These are phyloP conservation scores for Botryotinia globosa DNA, from an alignment of 2,329 filamentous ascomycete species.

Conservation along the genomic window DNA sequence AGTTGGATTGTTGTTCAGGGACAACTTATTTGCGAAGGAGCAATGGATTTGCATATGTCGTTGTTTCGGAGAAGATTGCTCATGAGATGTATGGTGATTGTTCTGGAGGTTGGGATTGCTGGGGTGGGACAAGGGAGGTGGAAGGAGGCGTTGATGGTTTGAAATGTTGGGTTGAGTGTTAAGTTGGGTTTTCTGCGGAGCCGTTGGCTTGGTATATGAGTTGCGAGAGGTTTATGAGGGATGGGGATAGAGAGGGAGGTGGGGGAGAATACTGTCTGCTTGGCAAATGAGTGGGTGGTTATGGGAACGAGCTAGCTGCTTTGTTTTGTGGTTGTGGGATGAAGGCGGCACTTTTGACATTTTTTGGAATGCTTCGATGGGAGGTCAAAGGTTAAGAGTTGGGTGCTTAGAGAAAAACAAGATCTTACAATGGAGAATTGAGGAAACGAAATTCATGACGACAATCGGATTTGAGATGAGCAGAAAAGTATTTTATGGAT, in stretches of 20 bases:
- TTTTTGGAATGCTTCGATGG: slow-evolving; percentile 49
- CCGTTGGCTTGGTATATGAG: slow-evolving; percentile 83
- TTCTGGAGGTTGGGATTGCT: slow-evolving; percentile 77
- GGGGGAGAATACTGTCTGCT: slow-evolving; percentile 38
- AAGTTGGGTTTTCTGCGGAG: slow-evolving; percentile 77
- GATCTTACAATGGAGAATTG: too few species aligned
- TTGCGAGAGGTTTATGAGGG: slow-evolving; percentile 70
- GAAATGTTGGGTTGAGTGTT: slow-evolving; percentile 73
- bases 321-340: slow-evolving; percentile 71
- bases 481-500: not conserved
- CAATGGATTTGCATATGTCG: slow-evolving; percentile 67
- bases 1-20: slow-evolving; percentile 72
- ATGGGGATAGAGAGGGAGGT: slow-evolving; percentile 27
- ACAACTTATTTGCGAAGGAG: slow-evolving; percentile 86
- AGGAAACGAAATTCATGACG: not conserved
- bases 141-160: slow-evolving; percentile 66
- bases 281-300: slow-evolving; percentile 68
- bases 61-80: slow-evolving; percentile 77
- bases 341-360: slow-evolving; percentile 69
- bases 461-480: not conserved
- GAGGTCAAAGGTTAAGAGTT: too few species aligned
- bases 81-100: slow-evolving; percentile 74
- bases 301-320: slow-evolving; percentile 55
- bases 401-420: not conserved
- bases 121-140: slow-evolving; percentile 66